These are phyloP conservation scores for Entomortierella lignicola DNA, from an alignment of 192 early-diverging fungal species.

Conservation along the genomic window DNA sequence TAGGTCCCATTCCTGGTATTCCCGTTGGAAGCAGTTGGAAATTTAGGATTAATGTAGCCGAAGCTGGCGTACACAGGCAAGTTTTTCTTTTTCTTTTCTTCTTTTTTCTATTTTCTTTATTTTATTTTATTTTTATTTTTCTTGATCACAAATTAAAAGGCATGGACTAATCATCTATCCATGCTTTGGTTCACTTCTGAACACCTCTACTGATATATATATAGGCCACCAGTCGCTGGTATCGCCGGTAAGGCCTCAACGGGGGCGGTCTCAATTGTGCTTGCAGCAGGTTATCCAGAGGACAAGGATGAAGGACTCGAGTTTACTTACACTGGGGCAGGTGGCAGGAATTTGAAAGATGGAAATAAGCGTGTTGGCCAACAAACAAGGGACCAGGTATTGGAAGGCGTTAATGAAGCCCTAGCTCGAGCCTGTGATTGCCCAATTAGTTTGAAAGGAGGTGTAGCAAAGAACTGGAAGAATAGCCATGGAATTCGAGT, in stretches of 20 bases:
- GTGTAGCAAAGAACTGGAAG: conserved; percentile 62
- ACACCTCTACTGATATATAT: too few relatives aligned
- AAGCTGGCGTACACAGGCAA: conserved; percentile 65
- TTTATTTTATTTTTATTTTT: too few relatives aligned
- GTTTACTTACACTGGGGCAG: conserved; percentile 78
- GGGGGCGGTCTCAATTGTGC: conserved; percentile 71
- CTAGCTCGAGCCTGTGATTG: conserved; percentile 70
- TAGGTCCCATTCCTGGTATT: conserved; percentile 70
- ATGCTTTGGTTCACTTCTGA: too few relatives aligned
- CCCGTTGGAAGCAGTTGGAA: conserved; percentile 68
- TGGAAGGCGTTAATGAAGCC: conserved; percentile 67
- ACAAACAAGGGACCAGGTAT: conserved; percentile 69
- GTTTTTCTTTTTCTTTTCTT: too few relatives aligned
- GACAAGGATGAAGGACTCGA: conserved; percentile 73
- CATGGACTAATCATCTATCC: too few relatives aligned
- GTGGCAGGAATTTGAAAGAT: conserved; percentile 61
- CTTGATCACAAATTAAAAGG: too few relatives aligned
- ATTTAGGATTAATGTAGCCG: conserved; percentile 58
- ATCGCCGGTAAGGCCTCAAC: conserved; percentile 64
- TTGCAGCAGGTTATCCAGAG: conserved; percentile 73
- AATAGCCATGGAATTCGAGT: conserved; percentile 69
- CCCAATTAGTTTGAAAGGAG: conserved; percentile 54
- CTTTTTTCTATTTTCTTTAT: too few relatives aligned
- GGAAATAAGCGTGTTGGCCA: conserved; percentile 65
- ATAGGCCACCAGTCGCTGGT: conserved; percentile 71